These are phyloP conservation scores for Posidonia australis DNA, from an alignment of 106 monocot species.

Conservation along the genomic window DNA sequence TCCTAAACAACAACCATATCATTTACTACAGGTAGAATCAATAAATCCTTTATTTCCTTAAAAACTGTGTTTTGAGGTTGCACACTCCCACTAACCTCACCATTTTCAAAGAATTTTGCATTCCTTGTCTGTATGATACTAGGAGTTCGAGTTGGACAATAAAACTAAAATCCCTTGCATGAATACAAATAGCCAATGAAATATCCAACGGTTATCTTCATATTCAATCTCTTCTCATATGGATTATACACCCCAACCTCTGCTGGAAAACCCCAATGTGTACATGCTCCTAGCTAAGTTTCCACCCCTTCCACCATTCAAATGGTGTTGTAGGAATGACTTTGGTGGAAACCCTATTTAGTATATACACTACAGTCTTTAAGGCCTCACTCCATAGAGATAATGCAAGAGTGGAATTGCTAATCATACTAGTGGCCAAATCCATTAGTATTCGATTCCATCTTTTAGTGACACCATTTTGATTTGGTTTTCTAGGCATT, in stretches of 20 bases:
- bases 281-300: background rate
- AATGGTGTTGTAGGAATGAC: background rate
- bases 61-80: too few relatives aligned
- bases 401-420: conserved; percentile 1
- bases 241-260: background rate
- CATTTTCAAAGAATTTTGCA: conserved; percentile 3
- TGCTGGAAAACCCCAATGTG: background rate
- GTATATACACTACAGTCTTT: conserved; percentile 1
- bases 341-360: background rate
- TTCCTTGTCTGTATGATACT: background rate
- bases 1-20: background rate
- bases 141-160: background rate
- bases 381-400: conserved; percentile 4
- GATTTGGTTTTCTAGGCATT: background rate
- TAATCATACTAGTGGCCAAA: background rate
- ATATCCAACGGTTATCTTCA: background rate
- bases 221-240: background rate
- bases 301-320: too few relatives aligned
- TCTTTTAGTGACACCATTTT: conserved; percentile 8
- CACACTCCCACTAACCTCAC: background rate
- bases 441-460: background rate
- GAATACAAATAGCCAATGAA: background rate
- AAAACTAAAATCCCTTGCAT: conserved; percentile 5
- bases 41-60: background rate
- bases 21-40: background rate